Base-by-base conservation (phyloP, 2,329 filamentous ascomycete genomes). In the Fusarium aywerte region DNA sequence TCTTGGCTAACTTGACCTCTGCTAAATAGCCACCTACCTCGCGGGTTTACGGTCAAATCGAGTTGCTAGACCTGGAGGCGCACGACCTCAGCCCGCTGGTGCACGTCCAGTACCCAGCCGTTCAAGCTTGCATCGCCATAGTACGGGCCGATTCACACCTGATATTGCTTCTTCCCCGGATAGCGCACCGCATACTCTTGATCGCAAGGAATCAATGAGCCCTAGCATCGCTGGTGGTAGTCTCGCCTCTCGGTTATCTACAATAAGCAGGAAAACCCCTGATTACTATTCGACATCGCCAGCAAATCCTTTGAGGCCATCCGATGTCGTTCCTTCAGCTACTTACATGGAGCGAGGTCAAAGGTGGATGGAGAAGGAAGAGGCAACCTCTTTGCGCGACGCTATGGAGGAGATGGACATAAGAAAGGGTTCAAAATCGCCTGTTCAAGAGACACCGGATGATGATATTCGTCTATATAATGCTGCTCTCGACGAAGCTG, bases 301-400 rank as follows among this genome's bases (percentile, higher is more conserved):
- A 10, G 71, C 81, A 5, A 73, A 74, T 29, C 83, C 85, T 15
- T 73, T 88, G 57, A 88, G 82, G 65, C 85, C 87, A 2, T 86
- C 84, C 4, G 83, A 88, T 49, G 84, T 90, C 47, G 87, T 90
- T 16, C 86, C 88, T 8, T 91, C 84, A 61, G 82, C 87, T 40
- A 87, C 85, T 9, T 93, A 93, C 76, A 89, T 92, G 56, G 91
- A 93, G 76, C 86, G 88, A 57, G 90, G 90, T 18, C 87, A 89
- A 74, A 82, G 91, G 70, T 92, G 90, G 89, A 91, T 92, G 86
- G 91, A 94, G 76, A 92, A 91, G 76, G 90, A 93, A 74, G 91
- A 94, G 77, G 89, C 87, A 5, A 84, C 85, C 33, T 90, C 90
- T 20, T 78, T 94, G 60, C 86, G 90, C 18, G 84, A 88, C 62